Conservation (phyloP, 176 grass and related monocot species). For the Oryza meridionalis region DNA sequence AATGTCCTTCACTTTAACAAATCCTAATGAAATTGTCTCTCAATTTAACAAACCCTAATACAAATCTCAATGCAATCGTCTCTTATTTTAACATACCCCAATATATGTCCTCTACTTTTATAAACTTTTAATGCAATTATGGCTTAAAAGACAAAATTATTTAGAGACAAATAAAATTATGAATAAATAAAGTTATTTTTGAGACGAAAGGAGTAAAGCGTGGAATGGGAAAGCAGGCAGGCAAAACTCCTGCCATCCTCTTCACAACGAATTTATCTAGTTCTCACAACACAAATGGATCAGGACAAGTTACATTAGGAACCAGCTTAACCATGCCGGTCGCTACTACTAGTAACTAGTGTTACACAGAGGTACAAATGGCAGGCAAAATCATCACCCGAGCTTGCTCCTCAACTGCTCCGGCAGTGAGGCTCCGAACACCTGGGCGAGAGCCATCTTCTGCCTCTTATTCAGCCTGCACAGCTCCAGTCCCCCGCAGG, state of each 20-base stretch:
- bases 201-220: no score
- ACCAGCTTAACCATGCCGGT: slow-evolving; percentile 5
- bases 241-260: neutral
- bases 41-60: no score
- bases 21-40: no score
- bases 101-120: no score
- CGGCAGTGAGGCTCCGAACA: slow-evolving; percentile 74
- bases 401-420: slow-evolving; percentile 49
- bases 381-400: slow-evolving; percentile 18
- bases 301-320: slow-evolving; percentile 10
- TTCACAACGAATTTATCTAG: neutral
- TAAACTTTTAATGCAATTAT: no score
- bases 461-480: slow-evolving; percentile 70
- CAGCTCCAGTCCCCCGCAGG: slow-evolving; percentile 31
- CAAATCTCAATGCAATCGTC: no score
- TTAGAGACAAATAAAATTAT: no score
- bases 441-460: slow-evolving; percentile 62
- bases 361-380: slow-evolving; percentile 38
- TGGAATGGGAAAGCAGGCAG: neutral
- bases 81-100: no score
- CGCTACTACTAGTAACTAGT: slow-evolving; percentile 26
- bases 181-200: no score
- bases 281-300: slow-evolving; percentile 14
- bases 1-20: no score
- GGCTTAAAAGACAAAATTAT: no score